A percentile compares a stretch with the other conserved stretches of the same genome.
Evolutionary conservation across 2,329 filamentous ascomycete species (phyloP).

Genomic region (Pleoardoris graminearum): DNA sequence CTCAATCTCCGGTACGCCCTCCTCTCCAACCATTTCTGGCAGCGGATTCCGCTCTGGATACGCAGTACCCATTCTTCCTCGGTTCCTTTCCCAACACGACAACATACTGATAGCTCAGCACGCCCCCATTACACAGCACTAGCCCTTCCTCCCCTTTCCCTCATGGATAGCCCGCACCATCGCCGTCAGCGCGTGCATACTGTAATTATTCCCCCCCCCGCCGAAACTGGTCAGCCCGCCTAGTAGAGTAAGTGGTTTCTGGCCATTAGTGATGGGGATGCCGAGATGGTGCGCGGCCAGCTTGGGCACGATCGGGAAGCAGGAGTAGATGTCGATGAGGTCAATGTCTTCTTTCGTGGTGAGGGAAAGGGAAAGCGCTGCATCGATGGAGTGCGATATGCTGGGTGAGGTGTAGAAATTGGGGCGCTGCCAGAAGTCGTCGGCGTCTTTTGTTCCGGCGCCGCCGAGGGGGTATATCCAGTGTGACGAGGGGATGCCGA

Average conservation of each 20-base stretch:
- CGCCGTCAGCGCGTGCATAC: constrained; percentile 60
- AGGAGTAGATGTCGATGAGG: constrained; percentile 67
- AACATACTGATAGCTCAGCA: constrained; percentile 67
- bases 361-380: constrained; percentile 54
- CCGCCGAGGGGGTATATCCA: constrained; percentile 69
- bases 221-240: constrained; percentile 71
- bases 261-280: constrained; percentile 50
- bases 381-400: constrained; percentile 61
- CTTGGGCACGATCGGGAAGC: constrained; percentile 72
- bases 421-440: constrained; percentile 65
- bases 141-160: constrained; percentile 56
- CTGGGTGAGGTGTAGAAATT: constrained; percentile 62
- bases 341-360: constrained; percentile 59
- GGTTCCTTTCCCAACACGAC: constrained; percentile 59
- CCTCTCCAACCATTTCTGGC: constrained; percentile 47
- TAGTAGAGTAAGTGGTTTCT: constrained; percentile 62
- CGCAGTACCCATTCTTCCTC: constrained; percentile 45
- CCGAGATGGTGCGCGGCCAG: constrained; percentile 64
- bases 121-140: constrained; percentile 67
- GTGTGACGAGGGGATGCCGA: constrained; percentile 58
- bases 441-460: constrained; percentile 63
- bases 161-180: constrained; percentile 54
- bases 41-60: constrained; percentile 57
- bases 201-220: constrained; percentile 72
- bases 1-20: constrained; percentile 43